Evolutionary conservation across 192 early-diverging fungal genomes (phyloP), one percentile per base, ranked within the genome.

Genomic region (Coemansia biformis): DNA sequence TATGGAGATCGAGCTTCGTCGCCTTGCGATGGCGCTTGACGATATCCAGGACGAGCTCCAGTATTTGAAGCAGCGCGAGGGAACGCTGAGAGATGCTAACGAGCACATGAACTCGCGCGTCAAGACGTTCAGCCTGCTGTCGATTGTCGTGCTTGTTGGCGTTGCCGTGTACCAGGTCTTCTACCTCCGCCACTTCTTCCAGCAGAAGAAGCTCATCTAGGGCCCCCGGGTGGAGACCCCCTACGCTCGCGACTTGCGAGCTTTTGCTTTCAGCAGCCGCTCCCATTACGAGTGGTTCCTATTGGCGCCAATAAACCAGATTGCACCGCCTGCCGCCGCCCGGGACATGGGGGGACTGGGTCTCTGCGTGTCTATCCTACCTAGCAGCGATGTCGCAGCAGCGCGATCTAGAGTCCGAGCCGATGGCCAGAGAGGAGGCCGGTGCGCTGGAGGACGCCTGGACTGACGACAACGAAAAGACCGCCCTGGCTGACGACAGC

Each of bases 91-190:
- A 56, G 82, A 93, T 55, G 85, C 89, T 15, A 96, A 94, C 70
- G 91, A 98, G 81, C 81, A 85, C 0, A 96, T 91, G 36, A 98
- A 98, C 66, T 79, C 83, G 15, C 80, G 90, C 28, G 90, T 98
- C 15, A 77, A 86, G 55, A 66, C 52, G 0, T 67, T 75, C 47
- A 61, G 54, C 54, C 85, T 83, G 71, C 82, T 93, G 54, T 85
- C 83, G 54, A 78, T 86, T 5, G 51, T 88, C 17, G 84, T 88
- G 10, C 78, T 97, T 48, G 62, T 87, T 40, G 74, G 82, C 23
- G 57, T 93, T 19, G 64, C 90, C 23, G 62, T 68, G 12, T 76
- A 90, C 43, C 90, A 98, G 68, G 78, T 94, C 28, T 62, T 85
- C 12, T 98, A 93, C 56, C 68, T 96, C 46, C 79, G 83, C 45